phyloP scores from a whole-genome alignment of 306 rosid species.

The Castanea mollissima region DNA sequence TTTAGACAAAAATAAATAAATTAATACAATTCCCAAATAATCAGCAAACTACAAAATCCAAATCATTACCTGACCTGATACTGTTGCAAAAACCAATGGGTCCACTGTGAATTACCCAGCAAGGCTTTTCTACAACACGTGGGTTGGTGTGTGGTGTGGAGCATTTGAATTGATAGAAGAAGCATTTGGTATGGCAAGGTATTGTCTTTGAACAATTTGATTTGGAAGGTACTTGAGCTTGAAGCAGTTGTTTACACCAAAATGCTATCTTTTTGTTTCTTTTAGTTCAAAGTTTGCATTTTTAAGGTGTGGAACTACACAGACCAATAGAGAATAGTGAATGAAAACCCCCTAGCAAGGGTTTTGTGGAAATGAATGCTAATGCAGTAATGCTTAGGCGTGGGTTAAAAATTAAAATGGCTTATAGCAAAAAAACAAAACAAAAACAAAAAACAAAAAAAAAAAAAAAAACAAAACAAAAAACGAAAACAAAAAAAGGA shows the following conservation, averaged over 20 bases:
- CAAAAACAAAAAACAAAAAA: too few species aligned
- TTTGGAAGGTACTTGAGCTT: slow-evolving; percentile 29
- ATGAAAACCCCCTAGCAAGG: neutral
- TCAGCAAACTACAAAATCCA: neutral
- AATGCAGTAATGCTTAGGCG: too few species aligned
- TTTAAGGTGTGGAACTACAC: neutral
- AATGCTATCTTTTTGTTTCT: slow-evolving; percentile 30
- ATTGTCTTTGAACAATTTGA: slow-evolving; percentile 22
- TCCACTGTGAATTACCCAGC: slow-evolving; percentile 14
- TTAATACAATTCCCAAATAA: neutral
- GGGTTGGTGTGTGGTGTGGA: slow-evolving; percentile 6
- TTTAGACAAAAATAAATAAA: too few species aligned
- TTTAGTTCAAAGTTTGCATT: slow-evolving; percentile 13
- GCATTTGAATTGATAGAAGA: neutral
- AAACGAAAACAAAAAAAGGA: too few species aligned
- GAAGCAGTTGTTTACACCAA: slow-evolving; percentile 28
- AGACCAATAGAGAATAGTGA: neutral
- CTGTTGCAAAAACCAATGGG: slow-evolving; percentile 22
- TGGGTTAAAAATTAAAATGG: too few species aligned
- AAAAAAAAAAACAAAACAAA: too few species aligned
- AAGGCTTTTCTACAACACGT: slow-evolving; percentile 9
- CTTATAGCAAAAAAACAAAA: too few species aligned
- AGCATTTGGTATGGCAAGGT: slow-evolving; percentile 15
- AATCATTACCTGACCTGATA: slow-evolving; percentile 37
- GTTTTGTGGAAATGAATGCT: neutral